These are phyloP conservation scores for Aspergillus texensis DNA, from an alignment of 2,329 filamentous ascomycete genomes.

Conservation along the genomic window DNA sequence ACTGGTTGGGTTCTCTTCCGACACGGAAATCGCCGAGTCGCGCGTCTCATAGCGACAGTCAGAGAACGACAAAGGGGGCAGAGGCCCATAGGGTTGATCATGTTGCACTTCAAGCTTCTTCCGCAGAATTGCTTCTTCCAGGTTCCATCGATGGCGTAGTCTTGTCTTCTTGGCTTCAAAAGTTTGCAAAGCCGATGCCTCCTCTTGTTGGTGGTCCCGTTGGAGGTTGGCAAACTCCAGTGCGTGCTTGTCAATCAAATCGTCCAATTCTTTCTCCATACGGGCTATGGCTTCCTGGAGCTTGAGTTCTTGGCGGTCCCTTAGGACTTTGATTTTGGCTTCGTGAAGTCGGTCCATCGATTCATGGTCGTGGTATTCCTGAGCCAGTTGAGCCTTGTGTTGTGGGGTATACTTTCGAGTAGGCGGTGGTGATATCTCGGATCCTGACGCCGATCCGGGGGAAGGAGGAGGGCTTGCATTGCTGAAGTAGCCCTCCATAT, in stretches of 20 bases:
- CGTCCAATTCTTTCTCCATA: conserved; percentile 43
- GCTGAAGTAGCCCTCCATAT: conserved; percentile 52
- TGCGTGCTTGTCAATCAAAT: conserved; percentile 37
- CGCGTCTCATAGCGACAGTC: conserved; percentile 28
- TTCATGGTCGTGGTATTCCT: conserved; percentile 47
- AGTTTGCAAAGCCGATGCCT: conserved; percentile 31
- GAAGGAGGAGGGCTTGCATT: conserved; percentile 42
- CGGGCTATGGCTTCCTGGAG: conserved; percentile 42
- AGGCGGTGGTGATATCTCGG: conserved; percentile 24
- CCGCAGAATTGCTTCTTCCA: conserved; percentile 47
- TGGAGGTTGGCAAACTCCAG: conserved; percentile 38
- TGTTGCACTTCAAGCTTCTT: conserved; percentile 41
- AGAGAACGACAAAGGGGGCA: conserved; percentile 43
- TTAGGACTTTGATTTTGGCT: conserved; percentile 50
- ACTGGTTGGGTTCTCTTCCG: conserved; percentile 15
- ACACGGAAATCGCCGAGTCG: conserved; percentile 33
- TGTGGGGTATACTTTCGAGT: conserved; percentile 43
- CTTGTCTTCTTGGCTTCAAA: conserved; percentile 38
- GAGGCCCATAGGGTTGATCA: conserved; percentile 39
- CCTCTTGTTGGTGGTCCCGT: conserved; percentile 36
- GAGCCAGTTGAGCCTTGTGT: conserved; percentile 47
- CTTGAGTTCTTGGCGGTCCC: conserved; percentile 48
- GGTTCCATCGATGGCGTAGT: conserved; percentile 43
- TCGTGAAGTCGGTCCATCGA: conserved; percentile 48
- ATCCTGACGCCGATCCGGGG: conserved; percentile 24